These are phyloP conservation scores for Amanita inopinata DNA, from an alignment of 768 basidiomycete species.

Conservation along the genomic window DNA sequence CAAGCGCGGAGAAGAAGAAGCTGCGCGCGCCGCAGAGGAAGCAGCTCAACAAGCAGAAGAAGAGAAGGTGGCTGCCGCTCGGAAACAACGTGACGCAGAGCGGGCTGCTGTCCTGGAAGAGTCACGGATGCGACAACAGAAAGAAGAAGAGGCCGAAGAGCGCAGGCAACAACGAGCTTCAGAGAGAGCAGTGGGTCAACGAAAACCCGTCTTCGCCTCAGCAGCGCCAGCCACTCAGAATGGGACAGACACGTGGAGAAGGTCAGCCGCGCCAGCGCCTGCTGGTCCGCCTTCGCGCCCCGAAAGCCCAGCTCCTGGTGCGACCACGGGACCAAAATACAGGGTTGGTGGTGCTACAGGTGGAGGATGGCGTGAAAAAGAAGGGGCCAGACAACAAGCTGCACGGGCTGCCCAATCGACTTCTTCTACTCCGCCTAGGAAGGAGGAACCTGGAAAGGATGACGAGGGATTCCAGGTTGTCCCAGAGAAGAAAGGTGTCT, in stretches of 20 bases:
- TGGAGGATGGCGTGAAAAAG: conserved; percentile 54
- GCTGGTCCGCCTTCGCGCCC: conserved; percentile 33
- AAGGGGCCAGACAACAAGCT: conserved; percentile 31
- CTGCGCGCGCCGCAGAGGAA: conserved; percentile 34
- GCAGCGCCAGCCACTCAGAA: not conserved
- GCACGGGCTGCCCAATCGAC: conserved; percentile 15
- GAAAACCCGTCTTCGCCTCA: not conserved
- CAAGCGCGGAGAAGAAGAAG: conserved; percentile 38
- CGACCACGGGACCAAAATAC: conserved; percentile 30
- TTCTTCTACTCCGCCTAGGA: conserved; percentile 26
- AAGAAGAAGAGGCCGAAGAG: conserved; percentile 65
- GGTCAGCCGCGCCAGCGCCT: conserved; percentile 18
- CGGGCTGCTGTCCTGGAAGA: conserved; percentile 42
- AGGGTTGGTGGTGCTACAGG: conserved; percentile 30
- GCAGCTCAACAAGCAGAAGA: conserved; percentile 55
- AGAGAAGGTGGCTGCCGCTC: conserved; percentile 39
- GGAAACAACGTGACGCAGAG: conserved; percentile 42
- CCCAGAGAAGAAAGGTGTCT: conserved; percentile 20
- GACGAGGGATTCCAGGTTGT: conserved; percentile 70
- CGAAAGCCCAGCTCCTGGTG: conserved; percentile 45
- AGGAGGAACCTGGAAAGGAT: conserved; percentile 40
- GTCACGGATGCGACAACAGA: conserved; percentile 48
- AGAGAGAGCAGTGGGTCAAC: conserved; percentile 18
- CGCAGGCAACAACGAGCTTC: conserved; percentile 29
- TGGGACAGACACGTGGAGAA: conserved; percentile 13